Evolutionary conservation across 2,329 filamentous ascomycete genomes (phyloP), one percentile per base, ranked within the genome.

Genomic region (Conoideocrella luteorostrata): DNA sequence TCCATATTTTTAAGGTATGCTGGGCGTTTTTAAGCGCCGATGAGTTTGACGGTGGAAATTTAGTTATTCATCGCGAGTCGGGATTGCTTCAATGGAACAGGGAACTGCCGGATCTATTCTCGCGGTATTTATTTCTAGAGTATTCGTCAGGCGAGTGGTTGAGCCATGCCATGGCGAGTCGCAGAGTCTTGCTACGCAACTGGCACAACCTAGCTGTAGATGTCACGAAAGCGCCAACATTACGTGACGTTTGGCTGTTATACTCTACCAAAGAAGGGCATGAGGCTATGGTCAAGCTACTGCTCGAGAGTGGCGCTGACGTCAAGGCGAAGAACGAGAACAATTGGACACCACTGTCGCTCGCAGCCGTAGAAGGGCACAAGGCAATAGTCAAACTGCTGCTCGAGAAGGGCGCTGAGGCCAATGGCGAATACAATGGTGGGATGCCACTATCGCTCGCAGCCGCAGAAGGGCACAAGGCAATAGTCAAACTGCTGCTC

Each of bases 251-350:
- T n/a, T n/a, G n/a, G n/a, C n/a, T n/a, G n/a, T n/a, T n/a, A n/a
- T n/a, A n/a, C n/a, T n/a, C n/a, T n/a, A n/a, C n/a, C n/a, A n/a
- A n/a, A n/a, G n/a, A n/a, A n/a, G n/a, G n/a, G n/a, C n/a, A n/a
- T 23, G 34, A 40, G 29, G 30, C 36, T 21, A 20, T 41, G 12
- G 32, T 33, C 18, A 29, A 15, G 29, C 23, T 46, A 9, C 40
- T 46, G 21, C 32, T 46, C 23, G 20, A 43, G 20, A 43, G 39
- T 22, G 39, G 44, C n/a, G 44, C 44, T 21, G 33, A 43, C 36
- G 38, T 39, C 32, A 15, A 39, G 30, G 38, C 23, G 6, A 24
- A 40, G 15, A 18, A 40, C 26, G 4, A 26, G 5, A 18, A 18
- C n/a, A 35, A 23, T 15, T 3, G 22, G 13, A 43, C 40, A 24